Evolutionary conservation across 2,329 filamentous ascomycete genomes (phyloP).

Genomic region (Penicillium nordicum): DNA sequence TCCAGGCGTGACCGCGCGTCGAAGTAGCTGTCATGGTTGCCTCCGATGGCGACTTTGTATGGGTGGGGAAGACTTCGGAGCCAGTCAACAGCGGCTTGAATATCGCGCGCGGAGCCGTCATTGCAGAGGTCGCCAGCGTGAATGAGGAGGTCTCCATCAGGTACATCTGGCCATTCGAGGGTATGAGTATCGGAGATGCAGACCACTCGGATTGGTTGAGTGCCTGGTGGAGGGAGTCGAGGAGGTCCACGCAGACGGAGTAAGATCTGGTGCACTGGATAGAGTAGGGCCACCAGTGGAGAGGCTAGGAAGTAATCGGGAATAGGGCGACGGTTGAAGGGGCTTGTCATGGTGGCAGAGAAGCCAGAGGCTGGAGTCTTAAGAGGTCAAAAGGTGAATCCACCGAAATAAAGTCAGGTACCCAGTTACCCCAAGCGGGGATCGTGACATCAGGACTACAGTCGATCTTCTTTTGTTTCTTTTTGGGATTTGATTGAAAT

Average conservation of each 20-base stretch:
- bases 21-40: constrained; percentile 87
- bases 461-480: neutral
- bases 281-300: constrained; percentile 63
- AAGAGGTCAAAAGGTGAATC: constrained; percentile 1
- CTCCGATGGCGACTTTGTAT: constrained; percentile 77
- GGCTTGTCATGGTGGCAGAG: constrained; percentile 34
- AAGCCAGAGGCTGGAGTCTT: neutral
- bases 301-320: constrained; percentile 65
- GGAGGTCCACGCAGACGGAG: constrained; percentile 66
- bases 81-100: constrained; percentile 85
- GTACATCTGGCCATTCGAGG: constrained; percentile 50
- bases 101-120: constrained; percentile 65
- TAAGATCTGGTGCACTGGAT: constrained; percentile 61
- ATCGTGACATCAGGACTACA: constrained; percentile 6
- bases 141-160: constrained; percentile 77
- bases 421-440: constrained; percentile 7
- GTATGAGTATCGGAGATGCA: constrained; percentile 87
- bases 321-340: constrained; percentile 50
- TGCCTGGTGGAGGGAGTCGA: constrained; percentile 54
- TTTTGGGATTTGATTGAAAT: neutral
- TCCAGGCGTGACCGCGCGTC: constrained; percentile 62
- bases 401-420: constrained; percentile 3
- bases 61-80: constrained; percentile 67
- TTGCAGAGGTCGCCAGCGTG: constrained; percentile 85
- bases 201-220: constrained; percentile 66